These are phyloP conservation scores for Coemansia sp. DNA, from an alignment of 192 early-diverging fungal genomes.

Conservation along the genomic window DNA sequence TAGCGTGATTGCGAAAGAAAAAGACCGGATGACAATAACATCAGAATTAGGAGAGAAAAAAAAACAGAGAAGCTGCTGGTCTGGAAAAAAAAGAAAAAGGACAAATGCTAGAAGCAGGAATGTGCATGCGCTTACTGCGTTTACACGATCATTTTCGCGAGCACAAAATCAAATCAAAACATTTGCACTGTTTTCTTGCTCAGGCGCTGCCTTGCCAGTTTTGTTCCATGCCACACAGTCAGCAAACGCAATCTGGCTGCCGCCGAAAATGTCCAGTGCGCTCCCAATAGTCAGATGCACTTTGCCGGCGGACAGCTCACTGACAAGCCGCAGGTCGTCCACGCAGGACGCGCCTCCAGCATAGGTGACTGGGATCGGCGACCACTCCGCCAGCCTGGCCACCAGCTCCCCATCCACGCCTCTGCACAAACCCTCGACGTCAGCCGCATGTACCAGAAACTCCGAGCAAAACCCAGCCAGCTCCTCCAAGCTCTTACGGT, in stretches of 20 bases:
- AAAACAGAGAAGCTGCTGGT: too few relatives aligned
- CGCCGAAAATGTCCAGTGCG: constrained; percentile 98
- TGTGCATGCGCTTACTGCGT: too few relatives aligned
- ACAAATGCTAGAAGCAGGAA: too few relatives aligned
- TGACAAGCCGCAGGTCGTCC: constrained; percentile 76
- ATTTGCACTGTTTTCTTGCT: too few relatives aligned
- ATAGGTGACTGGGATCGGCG: constrained; percentile 87
- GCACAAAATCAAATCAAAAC: too few relatives aligned
- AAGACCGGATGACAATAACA: too few relatives aligned
- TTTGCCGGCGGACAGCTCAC: constrained; percentile 71
- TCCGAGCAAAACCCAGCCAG: constrained; percentile 74
- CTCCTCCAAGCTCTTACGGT: constrained; percentile 57
- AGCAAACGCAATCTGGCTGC: constrained; percentile 72
- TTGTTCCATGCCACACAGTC: constrained; percentile 81
- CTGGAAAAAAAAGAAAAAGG: too few relatives aligned
- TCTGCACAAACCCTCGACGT: constrained; percentile 94
- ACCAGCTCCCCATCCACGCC: constrained; percentile 93
- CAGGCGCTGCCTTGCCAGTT: not conserved
- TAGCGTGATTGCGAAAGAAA: not conserved
- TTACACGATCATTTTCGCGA: too few relatives aligned
- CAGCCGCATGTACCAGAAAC: constrained; percentile 96
- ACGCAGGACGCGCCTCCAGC: constrained; percentile 77
- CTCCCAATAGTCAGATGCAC: constrained; percentile 96
- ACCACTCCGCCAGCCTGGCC: constrained; percentile 74
- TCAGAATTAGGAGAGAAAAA: too few relatives aligned